Evolutionary conservation across 441 rosid species (phyloP).

Genomic region (Populus tomentosa): DNA sequence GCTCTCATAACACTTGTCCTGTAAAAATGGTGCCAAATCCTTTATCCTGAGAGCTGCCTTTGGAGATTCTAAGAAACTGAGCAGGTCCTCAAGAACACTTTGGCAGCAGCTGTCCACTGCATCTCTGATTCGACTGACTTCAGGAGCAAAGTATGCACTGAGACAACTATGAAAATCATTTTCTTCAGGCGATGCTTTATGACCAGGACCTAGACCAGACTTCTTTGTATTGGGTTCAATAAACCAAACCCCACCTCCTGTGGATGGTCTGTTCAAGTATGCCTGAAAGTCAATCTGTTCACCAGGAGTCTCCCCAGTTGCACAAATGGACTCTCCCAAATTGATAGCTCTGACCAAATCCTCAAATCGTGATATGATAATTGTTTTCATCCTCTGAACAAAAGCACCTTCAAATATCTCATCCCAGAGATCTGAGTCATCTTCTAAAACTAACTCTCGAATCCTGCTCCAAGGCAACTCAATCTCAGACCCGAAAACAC

Average conservation of each 20-base stretch:
- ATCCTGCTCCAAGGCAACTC: constrained; percentile 96
- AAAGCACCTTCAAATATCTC: constrained; percentile 97
- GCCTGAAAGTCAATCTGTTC: constrained; percentile 67
- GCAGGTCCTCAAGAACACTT: constrained; percentile 72
- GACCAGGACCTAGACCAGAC: constrained; percentile 37
- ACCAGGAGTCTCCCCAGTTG: constrained; percentile 40
- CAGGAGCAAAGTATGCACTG: constrained; percentile 84
- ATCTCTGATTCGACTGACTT: constrained; percentile 81
- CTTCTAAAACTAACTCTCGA: constrained; percentile 83
- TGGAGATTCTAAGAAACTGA: constrained; percentile 91
- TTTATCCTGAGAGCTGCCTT: constrained; percentile 79
- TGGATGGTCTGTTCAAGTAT: constrained; percentile 75
- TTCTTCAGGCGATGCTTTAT: constrained; percentile 52
- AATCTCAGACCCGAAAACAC: constrained; percentile 91
- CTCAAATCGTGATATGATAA: constrained; percentile 62
- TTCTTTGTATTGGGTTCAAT: constrained; percentile 67
- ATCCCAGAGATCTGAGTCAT: constrained; percentile 91
- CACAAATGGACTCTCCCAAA: constrained; percentile 47
- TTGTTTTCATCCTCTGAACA: constrained; percentile 76
- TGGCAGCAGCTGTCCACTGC: constrained; percentile 74
- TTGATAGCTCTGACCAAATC: constrained; percentile 54
- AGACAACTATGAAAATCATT: constrained; percentile 78
- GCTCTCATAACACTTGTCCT: constrained; percentile 75
- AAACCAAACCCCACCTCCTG: constrained; percentile 97
- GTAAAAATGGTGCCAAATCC: constrained; percentile 76